phyloP scores from a whole-genome alignment of 2,329 filamentous ascomycete species.

The Exophiala mesophila region DNA sequence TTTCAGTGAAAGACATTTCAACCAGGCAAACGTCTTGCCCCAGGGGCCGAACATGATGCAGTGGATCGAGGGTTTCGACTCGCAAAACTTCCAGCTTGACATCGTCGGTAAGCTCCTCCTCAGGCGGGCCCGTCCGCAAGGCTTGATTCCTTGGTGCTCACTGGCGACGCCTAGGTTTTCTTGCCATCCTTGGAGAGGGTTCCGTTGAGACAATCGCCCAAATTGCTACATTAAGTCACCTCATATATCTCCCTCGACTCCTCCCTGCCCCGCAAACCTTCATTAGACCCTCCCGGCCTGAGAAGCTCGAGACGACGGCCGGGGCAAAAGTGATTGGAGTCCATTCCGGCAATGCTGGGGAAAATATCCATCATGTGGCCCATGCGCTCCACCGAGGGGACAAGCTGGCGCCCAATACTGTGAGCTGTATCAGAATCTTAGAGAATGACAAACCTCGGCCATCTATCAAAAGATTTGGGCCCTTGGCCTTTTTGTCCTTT shows the following conservation, averaged over 20 bases:
- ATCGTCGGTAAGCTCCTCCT: slow-evolving; percentile 45
- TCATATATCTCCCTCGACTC: slow-evolving; percentile 47
- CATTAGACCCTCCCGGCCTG: slow-evolving; percentile 42
- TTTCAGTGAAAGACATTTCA: too few species aligned
- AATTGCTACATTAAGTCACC: slow-evolving; percentile 46
- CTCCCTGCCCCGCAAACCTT: slow-evolving; percentile 49
- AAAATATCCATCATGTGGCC: slow-evolving; percentile 46
- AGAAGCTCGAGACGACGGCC: slow-evolving; percentile 36
- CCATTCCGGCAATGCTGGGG: slow-evolving; percentile 43
- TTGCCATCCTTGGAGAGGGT: slow-evolving; percentile 51
- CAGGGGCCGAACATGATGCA: too few species aligned
- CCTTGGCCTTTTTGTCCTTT: slow-evolving; percentile 42
- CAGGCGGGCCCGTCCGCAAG: not conserved
- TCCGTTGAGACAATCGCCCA: slow-evolving; percentile 48
- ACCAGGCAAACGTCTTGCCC: too few species aligned
- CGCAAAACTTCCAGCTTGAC: slow-evolving; percentile 45
- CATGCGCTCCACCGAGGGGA: slow-evolving; percentile 35
- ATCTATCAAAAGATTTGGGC: slow-evolving; percentile 43
- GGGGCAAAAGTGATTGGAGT: slow-evolving; percentile 42
- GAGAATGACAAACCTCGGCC: slow-evolving; percentile 32
- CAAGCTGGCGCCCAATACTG: slow-evolving; percentile 35
- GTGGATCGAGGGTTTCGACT: slow-evolving; percentile 12
- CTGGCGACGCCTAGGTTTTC: slow-evolving; percentile 32
- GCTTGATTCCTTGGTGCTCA: too few species aligned
- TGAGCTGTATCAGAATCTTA: slow-evolving; percentile 38